Evolutionary conservation across 345 rosid species (phyloP).

Genomic region (Rhizophora apiculata): DNA sequence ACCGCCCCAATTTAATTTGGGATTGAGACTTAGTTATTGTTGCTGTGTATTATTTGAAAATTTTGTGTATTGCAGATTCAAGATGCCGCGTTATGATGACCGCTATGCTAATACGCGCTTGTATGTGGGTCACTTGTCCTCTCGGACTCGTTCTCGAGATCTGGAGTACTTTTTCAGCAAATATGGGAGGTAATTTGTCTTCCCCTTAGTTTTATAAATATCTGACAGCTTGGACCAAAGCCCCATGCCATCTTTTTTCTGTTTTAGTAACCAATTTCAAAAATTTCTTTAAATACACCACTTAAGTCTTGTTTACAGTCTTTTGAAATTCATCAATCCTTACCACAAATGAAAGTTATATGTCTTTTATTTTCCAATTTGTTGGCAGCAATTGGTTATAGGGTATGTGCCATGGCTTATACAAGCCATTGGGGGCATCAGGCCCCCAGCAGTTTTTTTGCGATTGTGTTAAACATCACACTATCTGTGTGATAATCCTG

Average conservation of each 20-base stretch:
- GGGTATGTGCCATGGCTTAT: slow-evolving; percentile 2
- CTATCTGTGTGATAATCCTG: slow-evolving; percentile 43
- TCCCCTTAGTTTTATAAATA: not conserved
- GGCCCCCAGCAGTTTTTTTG: slow-evolving; percentile 22
- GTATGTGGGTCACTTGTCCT: slow-evolving; percentile 65
- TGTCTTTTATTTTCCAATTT: not conserved
- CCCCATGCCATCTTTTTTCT: not conserved
- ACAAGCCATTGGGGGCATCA: slow-evolving; percentile 9
- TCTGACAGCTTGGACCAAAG: not conserved
- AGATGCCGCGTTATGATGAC: slow-evolving; percentile 78
- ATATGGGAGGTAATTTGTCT: slow-evolving; percentile 60
- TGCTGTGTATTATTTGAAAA: not conserved
- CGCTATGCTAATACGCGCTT: slow-evolving; percentile 63
- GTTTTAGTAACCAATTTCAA: not conserved
- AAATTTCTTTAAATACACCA: not conserved
- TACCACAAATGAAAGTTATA: not conserved
- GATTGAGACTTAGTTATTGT: not conserved
- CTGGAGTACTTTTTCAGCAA: slow-evolving; percentile 67
- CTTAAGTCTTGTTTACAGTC: not conserved
- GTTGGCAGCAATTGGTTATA: slow-evolving; percentile 7
- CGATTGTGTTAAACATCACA: slow-evolving; percentile 27
- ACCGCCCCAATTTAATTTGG: too few relatives aligned
- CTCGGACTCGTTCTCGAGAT: slow-evolving; percentile 66
- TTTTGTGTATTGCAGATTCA: slow-evolving; percentile 24
- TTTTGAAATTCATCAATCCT: not conserved